These are phyloP conservation scores for Stagonosporopsis chrysanthemi DNA, from an alignment of 2,329 filamentous ascomycete genomes.

Conservation along the genomic window DNA sequence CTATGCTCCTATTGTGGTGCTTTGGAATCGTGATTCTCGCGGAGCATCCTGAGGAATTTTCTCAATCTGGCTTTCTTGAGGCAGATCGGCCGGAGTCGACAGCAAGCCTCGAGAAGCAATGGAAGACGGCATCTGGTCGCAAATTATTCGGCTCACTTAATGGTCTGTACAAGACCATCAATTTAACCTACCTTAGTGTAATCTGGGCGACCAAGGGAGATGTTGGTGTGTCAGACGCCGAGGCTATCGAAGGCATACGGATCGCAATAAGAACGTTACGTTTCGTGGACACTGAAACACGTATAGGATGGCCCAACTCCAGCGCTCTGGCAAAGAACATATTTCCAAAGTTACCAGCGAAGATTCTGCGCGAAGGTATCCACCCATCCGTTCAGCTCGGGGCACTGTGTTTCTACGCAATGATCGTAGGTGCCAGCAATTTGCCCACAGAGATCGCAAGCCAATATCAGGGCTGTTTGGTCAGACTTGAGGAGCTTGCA, in stretches of 20 bases:
- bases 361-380: conserved; percentile 32
- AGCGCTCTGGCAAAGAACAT: conserved; percentile 26
- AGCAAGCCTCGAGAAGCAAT: conserved; percentile 25
- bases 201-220: conserved; percentile 39
- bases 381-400: conserved; percentile 39
- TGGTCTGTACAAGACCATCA: conserved; percentile 39
- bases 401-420: conserved; percentile 39
- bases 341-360: conserved; percentile 39
- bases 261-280: conserved; percentile 42
- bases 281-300: conserved; percentile 29
- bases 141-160: conserved; percentile 41
- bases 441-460: conserved; percentile 30
- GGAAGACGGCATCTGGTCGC: conserved; percentile 41
- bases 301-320: conserved; percentile 35
- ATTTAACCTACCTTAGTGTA: conserved; percentile 41
- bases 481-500: conserved; percentile 12
- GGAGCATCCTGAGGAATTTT: conserved; percentile 31
- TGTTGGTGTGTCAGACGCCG: conserved; percentile 33
- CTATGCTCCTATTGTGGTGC: conserved; percentile 44
- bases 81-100: conserved; percentile 12
- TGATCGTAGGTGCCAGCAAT: conserved; percentile 30
- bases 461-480: conserved; percentile 34
- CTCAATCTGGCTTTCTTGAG: neutral
- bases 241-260: conserved; percentile 42
- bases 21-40: conserved; percentile 42